These are phyloP conservation scores for Aspergillus sp. DNA, from an alignment of 2,329 filamentous ascomycete species.

Conservation along the genomic window DNA sequence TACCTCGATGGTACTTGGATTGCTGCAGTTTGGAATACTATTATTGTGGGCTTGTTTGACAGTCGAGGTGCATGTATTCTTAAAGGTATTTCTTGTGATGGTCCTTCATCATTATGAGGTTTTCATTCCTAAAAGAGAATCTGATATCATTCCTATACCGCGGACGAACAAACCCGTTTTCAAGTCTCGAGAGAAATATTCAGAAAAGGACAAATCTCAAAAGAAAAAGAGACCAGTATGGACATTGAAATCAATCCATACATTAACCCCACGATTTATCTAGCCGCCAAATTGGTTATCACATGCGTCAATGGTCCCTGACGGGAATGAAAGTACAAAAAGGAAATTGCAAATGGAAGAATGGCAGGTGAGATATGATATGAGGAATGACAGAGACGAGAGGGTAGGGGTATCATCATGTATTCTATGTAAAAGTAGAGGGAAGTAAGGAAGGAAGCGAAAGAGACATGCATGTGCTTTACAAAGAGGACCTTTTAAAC, in stretches of 20 bases:
- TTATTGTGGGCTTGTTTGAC: background rate
- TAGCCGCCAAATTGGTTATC: too few species aligned
- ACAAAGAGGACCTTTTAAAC: slow-evolving; percentile 9
- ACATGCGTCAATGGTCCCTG: too few species aligned
- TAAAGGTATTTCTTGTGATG: background rate
- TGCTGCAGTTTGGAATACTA: background rate
- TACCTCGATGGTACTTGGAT: background rate
- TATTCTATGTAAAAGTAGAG: background rate
- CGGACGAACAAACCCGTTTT: too few species aligned
- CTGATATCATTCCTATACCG: background rate
- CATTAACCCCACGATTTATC: too few species aligned
- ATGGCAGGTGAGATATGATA: too few species aligned
- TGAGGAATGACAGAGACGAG: too few species aligned
- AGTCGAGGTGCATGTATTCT: background rate
- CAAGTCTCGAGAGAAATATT: too few species aligned
- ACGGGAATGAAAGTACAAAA: too few species aligned
- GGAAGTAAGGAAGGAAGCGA: slow-evolving; percentile 1
- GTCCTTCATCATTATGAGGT: background rate
- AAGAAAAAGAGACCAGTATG: background rate
- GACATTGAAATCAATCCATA: too few species aligned
- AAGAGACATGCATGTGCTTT: slow-evolving; percentile 9
- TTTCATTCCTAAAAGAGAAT: background rate
- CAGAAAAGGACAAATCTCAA: background rate
- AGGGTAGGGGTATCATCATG: background rate
- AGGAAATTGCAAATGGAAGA: too few species aligned